Evolutionary conservation across 805 yeast genomes (phyloP).

Genomic region (Torulaspora gathmanii): DNA sequence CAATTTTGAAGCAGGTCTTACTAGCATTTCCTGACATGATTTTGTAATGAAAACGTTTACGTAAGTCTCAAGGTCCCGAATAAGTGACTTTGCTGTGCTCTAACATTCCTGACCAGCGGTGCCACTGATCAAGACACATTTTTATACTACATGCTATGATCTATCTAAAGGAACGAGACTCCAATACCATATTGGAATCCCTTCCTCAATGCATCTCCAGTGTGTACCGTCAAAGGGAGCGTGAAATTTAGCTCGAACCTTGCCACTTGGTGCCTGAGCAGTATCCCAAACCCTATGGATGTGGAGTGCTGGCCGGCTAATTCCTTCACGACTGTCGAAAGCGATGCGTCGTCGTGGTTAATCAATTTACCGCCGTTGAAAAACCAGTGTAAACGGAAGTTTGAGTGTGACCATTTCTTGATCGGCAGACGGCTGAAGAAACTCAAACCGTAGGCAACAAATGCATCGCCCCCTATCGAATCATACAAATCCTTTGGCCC

Average conservation of each 20-base stretch:
- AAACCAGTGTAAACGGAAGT: conserved; percentile 59
- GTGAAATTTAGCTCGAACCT: conserved; percentile 63
- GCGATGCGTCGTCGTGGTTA: conserved; percentile 29
- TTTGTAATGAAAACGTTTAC: too few relatives aligned
- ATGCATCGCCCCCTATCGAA: conserved; percentile 64
- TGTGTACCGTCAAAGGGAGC: conserved; percentile 52
- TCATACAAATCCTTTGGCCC: conserved; percentile 56
- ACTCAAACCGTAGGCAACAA: conserved; percentile 52
- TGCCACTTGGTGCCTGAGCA: conserved; percentile 60
- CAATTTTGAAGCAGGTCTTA: too few relatives aligned
- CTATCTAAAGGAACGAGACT: conserved; percentile 46
- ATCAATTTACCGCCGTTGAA: conserved; percentile 60
- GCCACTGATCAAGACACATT: neutral
- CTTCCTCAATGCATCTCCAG: conserved; percentile 49
- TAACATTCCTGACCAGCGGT: neutral
- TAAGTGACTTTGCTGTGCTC: neutral
- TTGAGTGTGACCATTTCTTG: conserved; percentile 39
- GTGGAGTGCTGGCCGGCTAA: conserved; percentile 43
- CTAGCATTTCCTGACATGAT: too few relatives aligned
- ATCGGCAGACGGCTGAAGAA: conserved; percentile 59
- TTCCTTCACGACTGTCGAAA: conserved; percentile 22
- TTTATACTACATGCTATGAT: neutral
- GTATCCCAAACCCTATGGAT: conserved; percentile 55
- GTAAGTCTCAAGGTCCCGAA: too few relatives aligned
- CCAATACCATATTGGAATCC: conserved; percentile 69